These are phyloP conservation scores for Leucaena leucocephala DNA, from an alignment of 306 rosid genomes.

Conservation along the genomic window DNA sequence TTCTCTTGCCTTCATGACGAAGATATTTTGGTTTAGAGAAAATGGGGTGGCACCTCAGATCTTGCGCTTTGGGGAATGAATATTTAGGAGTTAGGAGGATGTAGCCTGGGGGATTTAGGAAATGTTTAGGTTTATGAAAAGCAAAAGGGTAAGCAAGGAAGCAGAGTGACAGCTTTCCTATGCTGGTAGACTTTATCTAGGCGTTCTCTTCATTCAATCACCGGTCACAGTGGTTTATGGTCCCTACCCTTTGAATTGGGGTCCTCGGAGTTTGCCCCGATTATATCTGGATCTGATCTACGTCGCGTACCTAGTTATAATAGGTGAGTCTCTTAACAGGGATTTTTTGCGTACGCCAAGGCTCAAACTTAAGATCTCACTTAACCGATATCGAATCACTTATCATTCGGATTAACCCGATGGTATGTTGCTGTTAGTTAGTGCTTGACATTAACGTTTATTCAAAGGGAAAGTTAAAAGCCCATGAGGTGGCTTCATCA, in stretches of 20 bases:
- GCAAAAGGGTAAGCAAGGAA: slow-evolving; percentile 44
- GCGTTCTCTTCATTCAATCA: slow-evolving; percentile 39
- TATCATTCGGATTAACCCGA: too few relatives aligned
- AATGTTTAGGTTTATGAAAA: slow-evolving; percentile 50
- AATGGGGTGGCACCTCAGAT: slow-evolving; percentile 35
- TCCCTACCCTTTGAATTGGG: slow-evolving; percentile 35
- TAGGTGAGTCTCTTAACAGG: too few relatives aligned
- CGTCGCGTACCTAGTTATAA: too few relatives aligned
- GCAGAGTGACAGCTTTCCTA: slow-evolving; percentile 59
- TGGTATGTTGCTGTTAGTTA: slow-evolving; percentile 19
- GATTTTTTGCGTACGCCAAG: too few relatives aligned
- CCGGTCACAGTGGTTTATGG: slow-evolving; percentile 18
- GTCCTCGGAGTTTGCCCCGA: slow-evolving; percentile 62
- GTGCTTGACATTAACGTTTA: slow-evolving; percentile 26
- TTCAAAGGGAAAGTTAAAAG: slow-evolving; percentile 37
- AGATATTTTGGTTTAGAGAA: background rate
- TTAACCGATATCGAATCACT: too few relatives aligned
- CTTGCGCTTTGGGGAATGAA: slow-evolving; percentile 29
- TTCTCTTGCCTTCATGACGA: slow-evolving; percentile 57
- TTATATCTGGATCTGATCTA: too few relatives aligned
- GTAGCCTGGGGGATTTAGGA: slow-evolving; percentile 2
- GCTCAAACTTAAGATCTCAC: too few relatives aligned
- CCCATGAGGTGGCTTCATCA: slow-evolving; percentile 79
- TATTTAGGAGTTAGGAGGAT: background rate
- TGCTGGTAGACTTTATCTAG: slow-evolving; percentile 54